Base-by-base conservation (phyloP, 305 asterid species). In the Solanum hybrid region DNA sequence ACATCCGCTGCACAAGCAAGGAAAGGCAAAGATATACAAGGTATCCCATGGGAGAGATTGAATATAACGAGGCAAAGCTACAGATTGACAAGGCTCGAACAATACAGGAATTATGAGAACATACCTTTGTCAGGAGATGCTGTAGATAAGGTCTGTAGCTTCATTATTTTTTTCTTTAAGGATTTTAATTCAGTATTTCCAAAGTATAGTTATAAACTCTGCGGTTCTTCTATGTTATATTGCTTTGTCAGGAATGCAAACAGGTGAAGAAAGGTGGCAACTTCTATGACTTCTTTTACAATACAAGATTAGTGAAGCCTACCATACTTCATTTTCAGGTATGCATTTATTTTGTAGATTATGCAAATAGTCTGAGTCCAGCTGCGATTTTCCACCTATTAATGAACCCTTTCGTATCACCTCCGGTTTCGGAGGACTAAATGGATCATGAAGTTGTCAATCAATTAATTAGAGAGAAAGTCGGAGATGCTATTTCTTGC, bases 291-390 rank as follows among this genome's bases (percentile, higher is more conserved):
- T 96, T 96, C 91, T 94, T 94, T 89, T 93, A 94, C 84, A 96
- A 96, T 89, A 90, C 98, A 88, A 93, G 98, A 95, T 81, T 94
- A 85, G 98, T 95, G 92, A 95, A 95, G 91, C 98, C 98, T 80
- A 96, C 98, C 31, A 91, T 96, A 90, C 96, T 95, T 90, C 98
- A 96, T 91, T 95, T 94, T 92, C 98, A 96, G 96, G 98, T 95
- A 88, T 60, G 89, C 77, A 60, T 60, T 51, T 85, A 4, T 10
- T 42, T 81, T 56, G 13, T 35, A 56, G 45, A 17, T 5, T 11
- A 32, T 9, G 4, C 7, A 60, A 56, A 56, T 78, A 80, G 69
- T 80, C 3, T 4, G 35, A 38, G 64, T 40, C 36, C 36, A 12
- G 24, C 24, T 40, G 69, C 0, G 37, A 40, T 8, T 38, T 81